These are phyloP conservation scores for Sugiyamaella japonica DNA, from an alignment of 1,139 yeast species.

Conservation along the genomic window DNA sequence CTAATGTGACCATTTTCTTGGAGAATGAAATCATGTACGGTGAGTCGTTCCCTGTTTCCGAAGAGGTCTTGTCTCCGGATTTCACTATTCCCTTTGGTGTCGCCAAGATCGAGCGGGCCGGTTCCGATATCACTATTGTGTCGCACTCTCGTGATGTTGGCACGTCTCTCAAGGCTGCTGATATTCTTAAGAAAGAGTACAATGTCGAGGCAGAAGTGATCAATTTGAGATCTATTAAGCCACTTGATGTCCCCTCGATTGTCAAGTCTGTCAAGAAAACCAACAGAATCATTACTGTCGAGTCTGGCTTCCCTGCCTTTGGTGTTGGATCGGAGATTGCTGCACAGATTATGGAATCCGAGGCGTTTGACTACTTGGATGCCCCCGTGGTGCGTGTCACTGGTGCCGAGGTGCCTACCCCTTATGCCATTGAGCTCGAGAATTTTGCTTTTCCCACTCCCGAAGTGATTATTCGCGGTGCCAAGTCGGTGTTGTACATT, in stretches of 20 bases:
- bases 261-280: constrained; percentile 92
- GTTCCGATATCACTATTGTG: constrained; percentile 85
- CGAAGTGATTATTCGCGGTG: constrained; percentile 86
- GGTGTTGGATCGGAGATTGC: constrained; percentile 98
- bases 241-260: constrained; percentile 87
- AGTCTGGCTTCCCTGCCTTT: constrained; percentile 96
- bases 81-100: constrained; percentile 90
- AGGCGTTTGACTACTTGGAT: constrained; percentile 96
- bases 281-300: constrained; percentile 92
- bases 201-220: constrained; percentile 92
- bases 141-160: constrained; percentile 90
- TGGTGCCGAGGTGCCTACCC: constrained; percentile 99
- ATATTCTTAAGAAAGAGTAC: constrained; percentile 73
- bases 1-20: constrained; percentile 93
- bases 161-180: constrained; percentile 88
- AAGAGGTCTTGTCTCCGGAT: constrained; percentile 86
- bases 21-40: constrained; percentile 96
- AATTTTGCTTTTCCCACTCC: constrained; percentile 98
- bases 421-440: constrained; percentile 95
- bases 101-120: constrained; percentile 93
- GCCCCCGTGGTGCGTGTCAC: constrained; percentile 99
- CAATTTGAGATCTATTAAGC: constrained; percentile 96
- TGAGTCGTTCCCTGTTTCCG: constrained; percentile 85
- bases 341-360: constrained; percentile 98
- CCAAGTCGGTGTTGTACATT: constrained; percentile 82